Conservation (phyloP, 73 alveolate genomes). For the Chromera velia region DNA sequence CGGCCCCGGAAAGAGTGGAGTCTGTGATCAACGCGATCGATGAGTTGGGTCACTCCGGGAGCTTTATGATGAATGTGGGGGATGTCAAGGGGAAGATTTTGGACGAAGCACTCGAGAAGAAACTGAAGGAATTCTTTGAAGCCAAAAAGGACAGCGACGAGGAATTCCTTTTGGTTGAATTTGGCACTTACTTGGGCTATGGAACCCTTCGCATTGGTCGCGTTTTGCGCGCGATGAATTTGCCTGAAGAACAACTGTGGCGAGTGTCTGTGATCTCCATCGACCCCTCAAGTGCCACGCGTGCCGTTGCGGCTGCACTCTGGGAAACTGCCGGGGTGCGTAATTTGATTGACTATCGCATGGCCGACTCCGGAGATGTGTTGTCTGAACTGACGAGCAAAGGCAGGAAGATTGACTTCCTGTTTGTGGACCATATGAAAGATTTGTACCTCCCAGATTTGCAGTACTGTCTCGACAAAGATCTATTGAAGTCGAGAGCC, state of each 20-base stretch:
- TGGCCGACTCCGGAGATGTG: too few species aligned
- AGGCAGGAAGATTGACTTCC: slow-evolving; percentile 15
- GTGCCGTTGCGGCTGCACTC: too few species aligned
- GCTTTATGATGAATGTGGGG: slow-evolving; percentile 21
- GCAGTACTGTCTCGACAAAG: slow-evolving; percentile 9
- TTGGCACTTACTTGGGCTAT: slow-evolving; percentile 31
- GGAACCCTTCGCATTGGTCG: slow-evolving; percentile 30
- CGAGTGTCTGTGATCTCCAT: background rate
- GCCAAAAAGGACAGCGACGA: background rate
- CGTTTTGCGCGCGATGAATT: background rate
- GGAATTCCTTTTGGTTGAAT: slow-evolving; percentile 1
- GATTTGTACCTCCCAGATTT: background rate
- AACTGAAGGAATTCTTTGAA: background rate
- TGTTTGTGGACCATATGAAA: slow-evolving; percentile 8
- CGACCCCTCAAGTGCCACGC: too few species aligned
- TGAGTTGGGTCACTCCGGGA: too few species aligned
- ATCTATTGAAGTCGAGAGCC: background rate
- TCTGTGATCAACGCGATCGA: too few species aligned
- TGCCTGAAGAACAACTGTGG: too few species aligned
- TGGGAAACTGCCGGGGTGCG: too few species aligned
- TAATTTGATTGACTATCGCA: too few species aligned
- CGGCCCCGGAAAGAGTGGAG: too few species aligned
- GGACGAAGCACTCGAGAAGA: slow-evolving; percentile 6
- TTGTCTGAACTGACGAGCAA: slow-evolving; percentile 12
- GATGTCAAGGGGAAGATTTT: slow-evolving; percentile 10